phyloP scores from a whole-genome alignment of 305 asterid genomes.

The Fraxinus paxiana region DNA sequence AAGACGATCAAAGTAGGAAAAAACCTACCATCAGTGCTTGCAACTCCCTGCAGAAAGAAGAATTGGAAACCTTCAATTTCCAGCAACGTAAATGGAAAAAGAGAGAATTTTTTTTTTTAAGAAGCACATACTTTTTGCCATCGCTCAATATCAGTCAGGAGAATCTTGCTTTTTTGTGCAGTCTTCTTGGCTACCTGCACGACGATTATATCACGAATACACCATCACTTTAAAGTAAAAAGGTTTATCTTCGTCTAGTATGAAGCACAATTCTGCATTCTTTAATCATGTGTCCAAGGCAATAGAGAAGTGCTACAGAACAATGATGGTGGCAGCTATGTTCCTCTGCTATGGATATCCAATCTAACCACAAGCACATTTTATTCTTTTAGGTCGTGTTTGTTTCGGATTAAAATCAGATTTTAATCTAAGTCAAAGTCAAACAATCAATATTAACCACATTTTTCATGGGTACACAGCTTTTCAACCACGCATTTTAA shows the following conservation, averaged over 20 bases:
- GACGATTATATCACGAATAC: slow-evolving; percentile 1
- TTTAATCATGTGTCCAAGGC: neutral
- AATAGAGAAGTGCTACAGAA: neutral
- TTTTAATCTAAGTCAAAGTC: too few relatives aligned
- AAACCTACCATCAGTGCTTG: slow-evolving; percentile 71
- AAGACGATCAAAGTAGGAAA: slow-evolving; percentile 8
- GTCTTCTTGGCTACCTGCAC: slow-evolving; percentile 75
- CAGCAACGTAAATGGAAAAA: slow-evolving; percentile 3
- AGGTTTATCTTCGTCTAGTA: neutral
- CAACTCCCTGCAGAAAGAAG: slow-evolving; percentile 67
- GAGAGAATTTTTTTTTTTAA: neutral
- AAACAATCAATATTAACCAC: too few relatives aligned
- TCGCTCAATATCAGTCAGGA: slow-evolving; percentile 66
- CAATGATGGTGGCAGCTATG: neutral
- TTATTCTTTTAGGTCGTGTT: too few relatives aligned
- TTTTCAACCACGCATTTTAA: too few relatives aligned
- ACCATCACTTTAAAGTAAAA: neutral
- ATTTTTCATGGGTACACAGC: too few relatives aligned
- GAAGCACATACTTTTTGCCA: slow-evolving; percentile 67
- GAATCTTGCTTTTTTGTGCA: slow-evolving; percentile 73
- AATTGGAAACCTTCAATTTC: slow-evolving; percentile 24
- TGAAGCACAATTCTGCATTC: neutral
- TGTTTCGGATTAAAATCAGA: too few relatives aligned
- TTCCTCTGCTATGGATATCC: neutral
- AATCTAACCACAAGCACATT: neutral